These are phyloP conservation scores for Fusarium virguliforme DNA, from an alignment of 2,329 filamentous ascomycete genomes.

Conservation along the genomic window DNA sequence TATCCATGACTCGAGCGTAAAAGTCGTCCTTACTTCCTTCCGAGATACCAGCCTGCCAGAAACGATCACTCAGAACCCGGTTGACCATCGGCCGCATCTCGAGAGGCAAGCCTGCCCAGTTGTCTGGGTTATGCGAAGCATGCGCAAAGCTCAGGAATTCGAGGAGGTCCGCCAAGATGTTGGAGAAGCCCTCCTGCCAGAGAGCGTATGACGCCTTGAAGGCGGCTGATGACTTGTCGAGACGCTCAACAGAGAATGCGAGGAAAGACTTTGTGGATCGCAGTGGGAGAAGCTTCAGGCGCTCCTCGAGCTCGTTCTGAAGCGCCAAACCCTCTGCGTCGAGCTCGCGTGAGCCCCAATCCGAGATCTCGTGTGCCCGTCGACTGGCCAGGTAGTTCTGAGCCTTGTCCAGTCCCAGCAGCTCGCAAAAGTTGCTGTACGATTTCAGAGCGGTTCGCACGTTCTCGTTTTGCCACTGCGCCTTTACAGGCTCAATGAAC, in stretches of 20 bases:
- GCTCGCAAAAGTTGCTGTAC: conserved; percentile 83
- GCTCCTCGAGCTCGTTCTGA: conserved; percentile 83
- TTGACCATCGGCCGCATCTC: conserved; percentile 85
- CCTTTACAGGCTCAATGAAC: conserved; percentile 87
- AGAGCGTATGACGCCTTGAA: conserved; percentile 83
- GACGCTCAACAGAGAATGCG: conserved; percentile 91
- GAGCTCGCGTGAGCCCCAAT: conserved; percentile 86
- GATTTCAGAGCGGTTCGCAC: conserved; percentile 80
- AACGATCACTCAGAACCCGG: conserved; percentile 91
- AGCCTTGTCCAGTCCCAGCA: conserved; percentile 85
- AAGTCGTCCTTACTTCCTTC: conserved; percentile 97
- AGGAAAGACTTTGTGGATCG: conserved; percentile 92
- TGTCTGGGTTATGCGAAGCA: conserved; percentile 88
- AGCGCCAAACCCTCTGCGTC: conserved; percentile 85
- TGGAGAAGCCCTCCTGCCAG: conserved; percentile 88
- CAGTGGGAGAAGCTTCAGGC: conserved; percentile 83
- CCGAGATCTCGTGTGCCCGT: conserved; percentile 81
- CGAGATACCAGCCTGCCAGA: conserved; percentile 98
- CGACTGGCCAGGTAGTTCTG: conserved; percentile 83
- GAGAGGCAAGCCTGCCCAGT: conserved; percentile 83
- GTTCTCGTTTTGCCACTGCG: conserved; percentile 82
- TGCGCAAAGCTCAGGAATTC: conserved; percentile 92
- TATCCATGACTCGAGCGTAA: conserved; percentile 90
- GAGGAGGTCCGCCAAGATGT: conserved; percentile 88
- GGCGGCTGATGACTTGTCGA: conserved; percentile 80